Percentiles rank a stretch among this genome's conserved stretches.
Conservation (phyloP, 2,329 filamentous ascomycete genomes). For the Coniella vitis region DNA sequence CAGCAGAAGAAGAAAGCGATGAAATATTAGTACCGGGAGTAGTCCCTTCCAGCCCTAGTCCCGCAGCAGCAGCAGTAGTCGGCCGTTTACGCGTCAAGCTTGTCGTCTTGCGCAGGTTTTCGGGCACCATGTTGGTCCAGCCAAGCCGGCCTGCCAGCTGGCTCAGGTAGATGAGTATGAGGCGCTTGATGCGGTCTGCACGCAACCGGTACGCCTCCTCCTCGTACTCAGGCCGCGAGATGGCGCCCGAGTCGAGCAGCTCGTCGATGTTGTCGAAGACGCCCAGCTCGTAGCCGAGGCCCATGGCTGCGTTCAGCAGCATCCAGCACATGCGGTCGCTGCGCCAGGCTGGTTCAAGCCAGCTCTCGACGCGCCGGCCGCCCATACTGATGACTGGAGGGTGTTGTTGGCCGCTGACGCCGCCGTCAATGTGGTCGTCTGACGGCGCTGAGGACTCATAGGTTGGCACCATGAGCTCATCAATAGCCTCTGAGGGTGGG, state of each 20-base stretch:
- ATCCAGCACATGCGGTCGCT: constrained; percentile 98
- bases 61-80: constrained; percentile 27
- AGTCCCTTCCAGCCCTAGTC: constrained; percentile 36
- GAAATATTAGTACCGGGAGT: constrained; percentile 55
- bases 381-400: constrained; percentile 56
- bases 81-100: constrained; percentile 37
- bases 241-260: constrained; percentile 50
- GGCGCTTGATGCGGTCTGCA: constrained; percentile 72
- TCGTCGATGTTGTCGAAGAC: constrained; percentile 90
- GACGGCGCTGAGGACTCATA: constrained; percentile 36
- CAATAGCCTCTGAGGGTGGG: constrained; percentile 69
- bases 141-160: constrained; percentile 90
- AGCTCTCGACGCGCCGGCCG: constrained; percentile 82
- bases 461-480: constrained; percentile 59
- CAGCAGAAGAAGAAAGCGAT: constrained; percentile 33
- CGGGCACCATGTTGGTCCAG: constrained; percentile 88
- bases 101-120: constrained; percentile 50
- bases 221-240: constrained; percentile 59
- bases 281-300: constrained; percentile 85
- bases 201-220: constrained; percentile 72
- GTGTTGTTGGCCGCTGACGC: constrained; percentile 19
- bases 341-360: constrained; percentile 93
- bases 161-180: constrained; percentile 85
- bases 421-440: constrained; percentile 27
- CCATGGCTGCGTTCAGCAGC: constrained; percentile 84